Base-by-base conservation (phyloP, 495 filamentous ascomycete genomes). In the Penicillium arizonense region DNA sequence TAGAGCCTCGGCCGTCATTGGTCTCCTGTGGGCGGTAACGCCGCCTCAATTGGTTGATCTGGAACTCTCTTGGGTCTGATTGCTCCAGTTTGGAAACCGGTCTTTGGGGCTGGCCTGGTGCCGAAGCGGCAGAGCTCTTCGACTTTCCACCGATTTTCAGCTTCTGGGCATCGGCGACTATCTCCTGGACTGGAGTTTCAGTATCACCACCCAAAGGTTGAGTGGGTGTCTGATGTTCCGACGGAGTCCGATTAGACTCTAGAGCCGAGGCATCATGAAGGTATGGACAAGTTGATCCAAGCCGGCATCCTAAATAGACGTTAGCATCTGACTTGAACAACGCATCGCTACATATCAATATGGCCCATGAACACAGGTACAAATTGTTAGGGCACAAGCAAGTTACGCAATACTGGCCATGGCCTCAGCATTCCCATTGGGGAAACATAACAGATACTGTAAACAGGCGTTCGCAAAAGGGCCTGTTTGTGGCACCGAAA, bases 1-100 rank as follows among this genome's bases (percentile, higher is more conserved):
- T 77, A 6, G 77, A 82, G 11, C 78, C 82, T 45, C 77, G 72
- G 32, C 77, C 66, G 47, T 80, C 68, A 9, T 68, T 71, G 13
- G 69, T 73, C 59, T 89, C 82, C 16, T 76, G 73, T 26, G 87
- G 85, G 39, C 75, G 78, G 63, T 83, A 95, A 11, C 91, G 82
- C 30, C 85, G 84, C 58, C 81, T 78, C 49, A 96, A 65, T 71
- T 95, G 91, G 46, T 80, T 80, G 45, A 94, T 69, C 60, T 95
- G 88, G 59, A 92, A 95, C 24, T 77, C 80, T 50, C 88, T 77
- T 12, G 89, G 87, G 63, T 92, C 81, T 35, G 83, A 78, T 33
- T 72, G 61, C 67, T 93, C 87, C 8, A 77, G 68, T 44, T 78
- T 77, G 5, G 90, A 83, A 5, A 87, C 67, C 9, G 90, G 90